Percentiles rank a stretch among this genome's conserved stretches.
Evolutionary conservation across 2,329 filamentous ascomycete species (phyloP).

Genomic region (Phialophora macrospora): DNA sequence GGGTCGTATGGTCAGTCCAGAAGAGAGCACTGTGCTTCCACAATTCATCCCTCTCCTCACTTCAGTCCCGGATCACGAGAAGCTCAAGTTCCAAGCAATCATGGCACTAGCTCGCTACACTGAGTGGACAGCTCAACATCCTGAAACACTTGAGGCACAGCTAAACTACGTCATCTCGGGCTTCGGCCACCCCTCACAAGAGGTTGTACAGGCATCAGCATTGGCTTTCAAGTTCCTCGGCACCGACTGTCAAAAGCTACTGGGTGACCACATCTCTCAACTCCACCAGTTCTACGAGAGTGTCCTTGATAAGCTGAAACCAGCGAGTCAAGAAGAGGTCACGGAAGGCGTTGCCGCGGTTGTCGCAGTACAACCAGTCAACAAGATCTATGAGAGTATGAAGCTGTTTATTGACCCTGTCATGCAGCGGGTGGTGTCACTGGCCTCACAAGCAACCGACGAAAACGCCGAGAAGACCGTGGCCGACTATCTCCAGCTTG

Average conservation of each 20-base stretch:
- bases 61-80: conserved; percentile 93
- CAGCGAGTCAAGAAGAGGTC: conserved; percentile 88
- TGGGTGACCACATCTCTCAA: conserved; percentile 81
- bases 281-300: conserved; percentile 92
- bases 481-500: conserved; percentile 87
- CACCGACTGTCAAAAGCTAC: conserved; percentile 85
- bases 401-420: conserved; percentile 94
- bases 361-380: conserved; percentile 79
- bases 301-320: conserved; percentile 82
- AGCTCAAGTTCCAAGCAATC: conserved; percentile 96
- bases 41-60: conserved; percentile 92
- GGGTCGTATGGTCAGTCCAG: conserved; percentile 90
- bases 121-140: conserved; percentile 94
- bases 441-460: conserved; percentile 82
- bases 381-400: conserved; percentile 80
- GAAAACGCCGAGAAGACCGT: conserved; percentile 84
- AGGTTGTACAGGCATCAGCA: conserved; percentile 88
- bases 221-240: conserved; percentile 97
- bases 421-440: conserved; percentile 79
- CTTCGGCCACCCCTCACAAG: conserved; percentile 84
- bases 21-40: conserved; percentile 84
- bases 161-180: conserved; percentile 95
- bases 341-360: conserved; percentile 95
- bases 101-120: conserved; percentile 97
- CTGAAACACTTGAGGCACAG: conserved; percentile 88